Base-by-base conservation (phyloP, 306 rosid species). In the Cicer yamashitae region DNA sequence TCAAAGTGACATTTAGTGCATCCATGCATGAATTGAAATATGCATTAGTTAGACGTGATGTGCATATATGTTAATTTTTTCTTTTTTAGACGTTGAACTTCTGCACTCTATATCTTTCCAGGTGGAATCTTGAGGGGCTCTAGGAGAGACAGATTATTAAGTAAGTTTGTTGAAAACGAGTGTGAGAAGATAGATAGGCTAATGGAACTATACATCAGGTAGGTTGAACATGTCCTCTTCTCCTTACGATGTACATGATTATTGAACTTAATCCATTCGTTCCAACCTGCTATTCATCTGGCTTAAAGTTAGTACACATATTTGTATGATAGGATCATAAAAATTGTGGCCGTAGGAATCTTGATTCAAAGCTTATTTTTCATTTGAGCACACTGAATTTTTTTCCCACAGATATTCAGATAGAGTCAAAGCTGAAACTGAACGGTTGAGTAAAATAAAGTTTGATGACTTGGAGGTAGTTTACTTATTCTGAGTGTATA, bases 81-180 rank as follows among this genome's bases (percentile, higher is more conserved):
- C 38, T 51, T 50, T 63, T 67, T 71, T 30, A 66, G 71, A 18
- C 61, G 17, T 57, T 52, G 77, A 81, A 54, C 46, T 58, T 81
- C 9, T 44, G 66, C 85, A 30, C 48, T 75, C 22, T 73, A 57
- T 71, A 44, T 76, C 71, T 52, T 80, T 52, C 47, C 93, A 94
- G 98, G 96, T 88, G 98, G 96, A 78, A 91, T 94, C 83, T 70
- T 87, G 77, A 90, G 96, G 88, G 98, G 97, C 76, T 86, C 98
- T 37, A 94, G 97, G 82, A 90, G 92, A 86, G 98, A 94, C 25
- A 87, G 98, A 84, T 78, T 94, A 76, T 88, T 94, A 50, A 88
- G 97, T 77, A 94, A 94, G 82, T 94, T 90, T 81, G 90, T 94
- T 53, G 98, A 94, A 82, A 90, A 86, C 54, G 98, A 94, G 68